A percentile compares a stretch with the other conserved stretches of the same genome.
Evolutionary conservation across 2,329 filamentous ascomycete genomes (phyloP).

Genomic region (Cucurbitaria berberidis): DNA sequence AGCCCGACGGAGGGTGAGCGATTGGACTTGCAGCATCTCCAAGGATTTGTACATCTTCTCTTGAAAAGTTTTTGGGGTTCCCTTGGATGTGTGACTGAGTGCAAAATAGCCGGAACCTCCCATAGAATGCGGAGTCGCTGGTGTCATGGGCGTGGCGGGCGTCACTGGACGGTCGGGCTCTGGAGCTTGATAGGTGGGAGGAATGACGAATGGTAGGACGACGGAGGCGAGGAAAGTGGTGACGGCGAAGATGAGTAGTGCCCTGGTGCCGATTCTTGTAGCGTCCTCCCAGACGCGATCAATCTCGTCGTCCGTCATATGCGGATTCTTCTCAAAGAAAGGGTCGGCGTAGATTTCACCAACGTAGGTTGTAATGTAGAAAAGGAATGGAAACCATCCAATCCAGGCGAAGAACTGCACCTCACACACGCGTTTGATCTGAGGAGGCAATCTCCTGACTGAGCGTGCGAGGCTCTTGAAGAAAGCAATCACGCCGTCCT

Average conservation of each 20-base stretch:
- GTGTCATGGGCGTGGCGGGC: slow-evolving; percentile 48
- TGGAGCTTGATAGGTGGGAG: slow-evolving; percentile 71
- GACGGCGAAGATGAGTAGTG: slow-evolving; percentile 85
- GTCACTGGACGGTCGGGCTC: slow-evolving; percentile 48
- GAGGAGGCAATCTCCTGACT: slow-evolving; percentile 77
- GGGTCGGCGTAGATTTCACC: slow-evolving; percentile 92
- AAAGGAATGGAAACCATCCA: slow-evolving; percentile 93
- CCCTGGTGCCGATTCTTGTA: slow-evolving; percentile 86
- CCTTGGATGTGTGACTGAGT: slow-evolving; percentile 28
- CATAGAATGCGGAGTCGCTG: slow-evolving; percentile 42
- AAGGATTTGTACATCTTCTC: slow-evolving; percentile 51
- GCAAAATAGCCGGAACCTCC: slow-evolving; percentile 44
- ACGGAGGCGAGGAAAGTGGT: slow-evolving; percentile 83
- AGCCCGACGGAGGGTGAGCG: slow-evolving; percentile 83
- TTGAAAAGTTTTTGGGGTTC: slow-evolving; percentile 25
- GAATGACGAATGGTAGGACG: slow-evolving; percentile 82
- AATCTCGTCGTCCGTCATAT: slow-evolving; percentile 77
- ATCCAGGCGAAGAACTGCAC: slow-evolving; percentile 78
- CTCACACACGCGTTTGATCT: slow-evolving; percentile 78
- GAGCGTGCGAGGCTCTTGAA: slow-evolving; percentile 79
- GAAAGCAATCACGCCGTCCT: slow-evolving; percentile 74
- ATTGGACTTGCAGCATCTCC: slow-evolving; percentile 73
- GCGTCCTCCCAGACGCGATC: slow-evolving; percentile 82
- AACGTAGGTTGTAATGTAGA: slow-evolving; percentile 93
- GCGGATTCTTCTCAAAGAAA: slow-evolving; percentile 74